Evolutionary conservation across 2,329 filamentous ascomycete genomes (phyloP).

Genomic region (Coniochaeta sp.): DNA sequence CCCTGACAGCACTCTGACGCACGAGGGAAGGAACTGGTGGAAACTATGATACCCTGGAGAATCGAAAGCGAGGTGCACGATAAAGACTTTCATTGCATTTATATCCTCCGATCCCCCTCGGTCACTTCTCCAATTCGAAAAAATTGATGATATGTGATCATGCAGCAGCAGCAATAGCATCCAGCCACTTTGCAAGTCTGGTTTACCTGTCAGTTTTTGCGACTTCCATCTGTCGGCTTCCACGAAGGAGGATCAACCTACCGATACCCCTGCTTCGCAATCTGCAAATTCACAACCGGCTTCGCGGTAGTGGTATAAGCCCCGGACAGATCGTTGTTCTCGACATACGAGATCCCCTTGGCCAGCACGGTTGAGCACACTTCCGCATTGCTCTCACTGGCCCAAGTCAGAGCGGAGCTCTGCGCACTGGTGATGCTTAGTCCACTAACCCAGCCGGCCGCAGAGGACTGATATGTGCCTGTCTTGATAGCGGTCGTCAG

Average conservation of each 20-base stretch:
- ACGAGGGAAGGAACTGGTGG: not conserved
- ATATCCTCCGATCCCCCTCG: not conserved
- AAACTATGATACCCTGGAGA: not conserved
- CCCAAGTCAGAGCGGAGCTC: slow-evolving; percentile 28
- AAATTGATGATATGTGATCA: not conserved
- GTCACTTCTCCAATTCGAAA: not conserved
- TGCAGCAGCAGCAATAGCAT: slow-evolving; percentile 19
- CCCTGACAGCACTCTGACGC: not conserved
- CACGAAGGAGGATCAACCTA: not conserved
- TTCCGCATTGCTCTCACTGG: slow-evolving; percentile 30
- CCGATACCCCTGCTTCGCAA: slow-evolving; percentile 34
- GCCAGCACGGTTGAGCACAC: slow-evolving; percentile 35
- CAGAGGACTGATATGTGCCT: slow-evolving; percentile 25
- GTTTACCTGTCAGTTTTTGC: not conserved
- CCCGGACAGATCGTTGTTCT: slow-evolving; percentile 29
- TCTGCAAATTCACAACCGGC: slow-evolving; percentile 32
- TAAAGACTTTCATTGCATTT: not conserved
- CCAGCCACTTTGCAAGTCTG: slow-evolving; percentile 23
- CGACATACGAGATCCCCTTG: slow-evolving; percentile 26
- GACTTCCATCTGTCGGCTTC: not conserved
- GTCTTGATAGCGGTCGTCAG: slow-evolving; percentile 28
- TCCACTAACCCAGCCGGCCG: slow-evolving; percentile 26
- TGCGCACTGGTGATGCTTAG: slow-evolving; percentile 23
- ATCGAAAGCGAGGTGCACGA: not conserved
- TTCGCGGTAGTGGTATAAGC: slow-evolving; percentile 29